Evolutionary conservation across 352 stramenopile species (phyloP).

Genomic region (Blastocystis sp.): DNA sequence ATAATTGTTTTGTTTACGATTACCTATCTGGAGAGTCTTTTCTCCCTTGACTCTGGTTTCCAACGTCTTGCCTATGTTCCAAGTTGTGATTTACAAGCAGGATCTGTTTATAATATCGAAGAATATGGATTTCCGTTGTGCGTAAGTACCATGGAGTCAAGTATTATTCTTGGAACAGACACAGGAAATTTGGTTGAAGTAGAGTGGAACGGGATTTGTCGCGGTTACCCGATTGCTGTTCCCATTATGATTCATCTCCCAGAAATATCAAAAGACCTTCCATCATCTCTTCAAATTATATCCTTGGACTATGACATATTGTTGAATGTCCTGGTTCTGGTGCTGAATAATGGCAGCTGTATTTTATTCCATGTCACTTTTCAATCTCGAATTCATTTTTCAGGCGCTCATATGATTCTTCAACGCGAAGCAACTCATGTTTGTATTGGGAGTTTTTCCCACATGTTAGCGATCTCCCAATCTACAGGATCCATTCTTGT

Average conservation of each 20-base stretch:
- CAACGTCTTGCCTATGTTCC: background rate
- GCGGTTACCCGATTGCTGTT: conserved; percentile 39
- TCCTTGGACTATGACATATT: conserved; percentile 31
- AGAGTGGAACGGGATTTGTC: conserved; percentile 31
- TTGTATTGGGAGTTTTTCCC: background rate
- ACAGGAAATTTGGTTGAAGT: conserved; percentile 35
- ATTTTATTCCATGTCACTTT: conserved; percentile 45
- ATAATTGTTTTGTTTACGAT: conserved; percentile 3
- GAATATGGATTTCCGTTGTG: conserved; percentile 24
- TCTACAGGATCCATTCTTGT: background rate
- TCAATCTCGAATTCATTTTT: conserved; percentile 40
- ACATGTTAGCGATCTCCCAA: conserved; percentile 1
- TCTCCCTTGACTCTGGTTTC: background rate
- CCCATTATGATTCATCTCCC: conserved; percentile 58
- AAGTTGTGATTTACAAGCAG: background rate
- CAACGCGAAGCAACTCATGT: background rate
- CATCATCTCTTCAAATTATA: background rate
- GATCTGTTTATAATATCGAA: background rate
- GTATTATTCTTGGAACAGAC: conserved; percentile 15
- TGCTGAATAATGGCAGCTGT: background rate
- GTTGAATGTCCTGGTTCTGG: background rate
- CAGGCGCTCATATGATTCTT: background rate
- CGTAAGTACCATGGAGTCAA: background rate
- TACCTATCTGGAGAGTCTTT: conserved; percentile 31
- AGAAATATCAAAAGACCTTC: background rate